A percentile compares a stretch with the other conserved stretches of the same genome.
These are phyloP conservation scores for Zygoascus flipseniorum DNA, from an alignment of 805 yeast genomes.

Conservation along the genomic window DNA sequence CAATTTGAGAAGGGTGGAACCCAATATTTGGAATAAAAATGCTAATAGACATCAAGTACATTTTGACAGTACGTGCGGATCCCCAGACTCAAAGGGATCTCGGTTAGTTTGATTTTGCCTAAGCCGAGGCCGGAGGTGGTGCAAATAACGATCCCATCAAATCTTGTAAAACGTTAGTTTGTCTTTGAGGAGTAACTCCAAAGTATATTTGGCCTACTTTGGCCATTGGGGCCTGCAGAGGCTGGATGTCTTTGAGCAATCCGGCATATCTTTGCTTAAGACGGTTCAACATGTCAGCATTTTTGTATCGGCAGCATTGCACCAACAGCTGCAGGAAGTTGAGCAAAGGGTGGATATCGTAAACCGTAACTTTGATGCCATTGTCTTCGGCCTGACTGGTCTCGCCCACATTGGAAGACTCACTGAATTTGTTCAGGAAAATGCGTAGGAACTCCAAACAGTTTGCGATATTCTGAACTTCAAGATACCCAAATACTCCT, in stretches of 20 bases:
- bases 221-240: constrained; percentile 39
- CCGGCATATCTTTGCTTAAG: constrained; percentile 43
- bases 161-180: constrained; percentile 52
- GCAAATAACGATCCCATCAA: constrained; percentile 68
- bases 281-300: constrained; percentile 45
- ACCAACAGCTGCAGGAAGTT: constrained; percentile 65
- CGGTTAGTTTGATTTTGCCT: too few relatives aligned
- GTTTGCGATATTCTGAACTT: constrained; percentile 56
- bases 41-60: too few relatives aligned
- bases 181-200: constrained; percentile 45
- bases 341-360: constrained; percentile 39
- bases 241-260: constrained; percentile 26
- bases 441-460: constrained; percentile 36
- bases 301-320: constrained; percentile 45
- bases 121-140: constrained; percentile 22
- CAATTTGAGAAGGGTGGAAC: too few relatives aligned
- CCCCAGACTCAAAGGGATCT: too few relatives aligned
- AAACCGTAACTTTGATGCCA: constrained; percentile 28
- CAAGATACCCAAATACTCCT: constrained; percentile 66
- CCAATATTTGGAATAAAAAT: too few relatives aligned
- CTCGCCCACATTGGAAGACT: constrained; percentile 17
- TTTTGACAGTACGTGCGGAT: too few relatives aligned
- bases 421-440: constrained; percentile 30
- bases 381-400: constrained; percentile 24
- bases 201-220: constrained; percentile 57